phyloP scores from a whole-genome alignment of 768 basidiomycete species.

The Naganishia antarctica region DNA sequence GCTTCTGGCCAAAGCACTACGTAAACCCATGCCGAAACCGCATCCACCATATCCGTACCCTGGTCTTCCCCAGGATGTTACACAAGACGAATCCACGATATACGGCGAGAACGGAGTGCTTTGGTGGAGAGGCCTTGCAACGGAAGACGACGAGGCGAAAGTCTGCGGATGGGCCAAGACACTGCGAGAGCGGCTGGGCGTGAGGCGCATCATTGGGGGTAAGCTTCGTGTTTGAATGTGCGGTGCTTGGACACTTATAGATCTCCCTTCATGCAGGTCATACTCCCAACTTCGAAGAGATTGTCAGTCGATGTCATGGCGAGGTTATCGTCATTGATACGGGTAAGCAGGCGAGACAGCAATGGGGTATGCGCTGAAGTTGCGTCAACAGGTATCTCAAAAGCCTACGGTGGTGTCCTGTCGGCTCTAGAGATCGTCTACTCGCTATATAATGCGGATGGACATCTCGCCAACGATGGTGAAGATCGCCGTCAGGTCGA shows the following conservation, averaged over 20 bases:
- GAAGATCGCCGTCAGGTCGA: background rate
- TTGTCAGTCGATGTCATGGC: conserved; percentile 80
- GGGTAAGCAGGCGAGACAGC: conserved; percentile 39
- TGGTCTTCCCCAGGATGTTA: conserved; percentile 62
- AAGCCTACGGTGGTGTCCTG: conserved; percentile 87
- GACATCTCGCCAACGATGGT: too few relatives aligned
- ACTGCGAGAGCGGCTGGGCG: conserved; percentile 70
- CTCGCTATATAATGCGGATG: conserved; percentile 59
- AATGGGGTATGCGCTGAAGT: conserved; percentile 15
- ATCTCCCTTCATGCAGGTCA: conserved; percentile 56
- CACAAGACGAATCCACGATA: conserved; percentile 63
- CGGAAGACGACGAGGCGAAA: conserved; percentile 62
- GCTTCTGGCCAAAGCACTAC: conserved; percentile 67
- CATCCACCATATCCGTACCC: conserved; percentile 68
- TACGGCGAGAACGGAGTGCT: conserved; percentile 76
- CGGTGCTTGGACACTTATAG: background rate
- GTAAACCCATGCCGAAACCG: conserved; percentile 65
- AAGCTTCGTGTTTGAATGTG: conserved; percentile 12
- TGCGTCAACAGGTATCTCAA: conserved; percentile 67
- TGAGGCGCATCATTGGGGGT: conserved; percentile 68
- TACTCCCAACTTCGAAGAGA: conserved; percentile 85
- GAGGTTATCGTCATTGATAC: conserved; percentile 96
- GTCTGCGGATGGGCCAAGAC: conserved; percentile 66
- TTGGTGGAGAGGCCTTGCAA: conserved; percentile 94
- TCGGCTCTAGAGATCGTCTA: conserved; percentile 85